Percentiles rank a stretch among this genome's conserved stretches.
These are phyloP conservation scores for Podila horticola DNA, from an alignment of 192 early-diverging fungal genomes.

Conservation along the genomic window DNA sequence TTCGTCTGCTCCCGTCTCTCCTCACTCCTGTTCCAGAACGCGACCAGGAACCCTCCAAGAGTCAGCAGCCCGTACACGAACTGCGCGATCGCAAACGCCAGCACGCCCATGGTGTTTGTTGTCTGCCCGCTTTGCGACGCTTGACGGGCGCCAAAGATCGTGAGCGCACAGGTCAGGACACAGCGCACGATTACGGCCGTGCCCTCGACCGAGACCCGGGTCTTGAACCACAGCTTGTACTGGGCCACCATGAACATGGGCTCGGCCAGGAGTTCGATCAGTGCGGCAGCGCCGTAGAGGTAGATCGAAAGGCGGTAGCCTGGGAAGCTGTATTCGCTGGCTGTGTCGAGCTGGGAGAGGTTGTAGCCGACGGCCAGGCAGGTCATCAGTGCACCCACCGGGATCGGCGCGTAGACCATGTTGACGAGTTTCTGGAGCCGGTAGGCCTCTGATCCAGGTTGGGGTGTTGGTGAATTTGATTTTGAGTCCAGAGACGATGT, in stretches of 20 bases:
- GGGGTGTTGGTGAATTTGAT: not conserved
- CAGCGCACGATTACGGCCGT: constrained; percentile 82
- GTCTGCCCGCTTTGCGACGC: constrained; percentile 13
- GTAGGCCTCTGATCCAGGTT: constrained; percentile 33
- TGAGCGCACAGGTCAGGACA: constrained; percentile 69
- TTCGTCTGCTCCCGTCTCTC: constrained; percentile 13
- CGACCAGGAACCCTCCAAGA: constrained; percentile 61
- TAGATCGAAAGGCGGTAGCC: constrained; percentile 65
- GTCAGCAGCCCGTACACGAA: constrained; percentile 74
- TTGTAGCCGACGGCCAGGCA: constrained; percentile 64
- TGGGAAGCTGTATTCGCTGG: constrained; percentile 38
- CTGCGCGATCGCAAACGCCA: constrained; percentile 86
- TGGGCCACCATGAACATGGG: constrained; percentile 85
- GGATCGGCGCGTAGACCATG: constrained; percentile 76
- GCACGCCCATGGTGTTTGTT: constrained; percentile 66
- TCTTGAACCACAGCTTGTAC: constrained; percentile 75
- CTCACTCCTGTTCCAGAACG: constrained; percentile 41
- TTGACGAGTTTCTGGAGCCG: constrained; percentile 72
- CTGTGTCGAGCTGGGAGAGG: constrained; percentile 49
- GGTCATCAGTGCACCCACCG: constrained; percentile 69
- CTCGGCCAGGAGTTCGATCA: constrained; percentile 86
- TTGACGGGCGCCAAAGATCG: constrained; percentile 58
- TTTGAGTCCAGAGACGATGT: not conserved
- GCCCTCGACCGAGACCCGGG: constrained; percentile 86
- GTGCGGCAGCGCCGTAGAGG: constrained; percentile 78